Percentiles rank a stretch among this genome's conserved stretches.
Conservation (phyloP, 345 rosid species). For the Euclidium syriacum region DNA sequence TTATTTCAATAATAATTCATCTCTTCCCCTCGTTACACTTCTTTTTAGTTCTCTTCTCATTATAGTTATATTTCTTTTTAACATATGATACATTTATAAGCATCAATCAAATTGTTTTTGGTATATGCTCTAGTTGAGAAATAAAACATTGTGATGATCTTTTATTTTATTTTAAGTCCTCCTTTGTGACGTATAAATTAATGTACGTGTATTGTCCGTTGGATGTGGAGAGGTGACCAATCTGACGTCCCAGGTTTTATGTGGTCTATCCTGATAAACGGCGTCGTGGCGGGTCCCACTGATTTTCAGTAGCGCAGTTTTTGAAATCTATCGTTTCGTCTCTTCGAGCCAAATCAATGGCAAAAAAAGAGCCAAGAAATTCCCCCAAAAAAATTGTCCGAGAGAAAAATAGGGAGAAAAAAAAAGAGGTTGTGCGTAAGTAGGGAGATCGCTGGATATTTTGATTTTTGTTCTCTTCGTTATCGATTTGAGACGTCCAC, state of each 20-base stretch:
- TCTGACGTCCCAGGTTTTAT: slow-evolving; percentile 13
- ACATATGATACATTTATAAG: no score
- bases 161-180: no score
- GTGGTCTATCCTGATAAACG: slow-evolving; percentile 4
- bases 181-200: neutral
- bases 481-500: slow-evolving; percentile 12
- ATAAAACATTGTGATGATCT: no score
- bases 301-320: neutral
- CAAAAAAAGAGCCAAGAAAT: neutral
- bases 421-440: neutral
- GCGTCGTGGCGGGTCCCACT: slow-evolving; percentile 32
- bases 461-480: slow-evolving; percentile 3
- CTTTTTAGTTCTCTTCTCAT: no score
- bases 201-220: neutral
- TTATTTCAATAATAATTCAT: no score
- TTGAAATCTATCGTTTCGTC: slow-evolving; percentile 14
- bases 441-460: slow-evolving; percentile 3
- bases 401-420: neutral
- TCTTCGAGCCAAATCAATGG: slow-evolving; percentile 33
- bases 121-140: no score
- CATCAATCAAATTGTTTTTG: no score
- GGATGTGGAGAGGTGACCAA: slow-evolving; percentile 7
- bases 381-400: neutral
- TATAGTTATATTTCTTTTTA: no score
- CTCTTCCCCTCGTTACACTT: no score